A percentile compares a stretch with the other conserved stretches of the same genome.
These are phyloP conservation scores for Oryza australiensis DNA, from an alignment of 176 grass and related monocot species.

Conservation along the genomic window DNA sequence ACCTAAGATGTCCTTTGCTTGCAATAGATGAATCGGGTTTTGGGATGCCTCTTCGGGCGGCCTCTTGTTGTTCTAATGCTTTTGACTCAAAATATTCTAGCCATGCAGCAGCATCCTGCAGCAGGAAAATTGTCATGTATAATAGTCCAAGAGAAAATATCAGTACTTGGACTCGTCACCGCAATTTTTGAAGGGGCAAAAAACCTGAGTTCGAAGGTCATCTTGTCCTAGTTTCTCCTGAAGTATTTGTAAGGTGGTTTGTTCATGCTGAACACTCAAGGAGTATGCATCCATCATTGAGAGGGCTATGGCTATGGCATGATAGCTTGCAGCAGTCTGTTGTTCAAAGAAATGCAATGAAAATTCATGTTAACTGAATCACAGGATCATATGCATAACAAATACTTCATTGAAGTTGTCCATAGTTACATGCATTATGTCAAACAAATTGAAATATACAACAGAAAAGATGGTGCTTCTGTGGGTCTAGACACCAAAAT, in stretches of 20 bases:
- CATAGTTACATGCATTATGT: conserved; percentile 19
- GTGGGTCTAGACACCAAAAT: not conserved
- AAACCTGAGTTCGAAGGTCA: conserved; percentile 97
- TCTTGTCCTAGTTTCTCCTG: conserved; percentile 92
- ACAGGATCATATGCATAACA: conserved; percentile 14
- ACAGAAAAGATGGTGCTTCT: not conserved
- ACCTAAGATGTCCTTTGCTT: conserved; percentile 99
- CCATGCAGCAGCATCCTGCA: conserved; percentile 96
- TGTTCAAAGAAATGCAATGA: conserved; percentile 25
- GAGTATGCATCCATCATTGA: conserved; percentile 99
- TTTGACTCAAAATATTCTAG: conserved; percentile 98
- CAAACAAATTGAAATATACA: conserved; percentile 22
- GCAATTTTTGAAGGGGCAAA: conserved; percentile 14
- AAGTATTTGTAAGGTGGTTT: conserved; percentile 96
- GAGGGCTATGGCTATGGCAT: conserved; percentile 99
- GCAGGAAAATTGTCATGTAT: conserved; percentile 6
- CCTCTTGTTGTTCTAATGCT: conserved; percentile 96
- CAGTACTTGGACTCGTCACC: conserved; percentile 26
- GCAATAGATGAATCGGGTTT: conserved; percentile 98
- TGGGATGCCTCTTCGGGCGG: conserved; percentile 81
- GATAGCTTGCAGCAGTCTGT: conserved; percentile 99
- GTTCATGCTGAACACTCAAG: conserved; percentile 94
- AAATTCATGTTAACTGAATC: conserved; percentile 34
- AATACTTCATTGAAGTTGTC: conserved; percentile 6
- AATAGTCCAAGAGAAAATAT: conserved; percentile 25